Evolutionary conservation across 306 rosid genomes (phyloP).

Genomic region (Acacia melanoxylon): DNA sequence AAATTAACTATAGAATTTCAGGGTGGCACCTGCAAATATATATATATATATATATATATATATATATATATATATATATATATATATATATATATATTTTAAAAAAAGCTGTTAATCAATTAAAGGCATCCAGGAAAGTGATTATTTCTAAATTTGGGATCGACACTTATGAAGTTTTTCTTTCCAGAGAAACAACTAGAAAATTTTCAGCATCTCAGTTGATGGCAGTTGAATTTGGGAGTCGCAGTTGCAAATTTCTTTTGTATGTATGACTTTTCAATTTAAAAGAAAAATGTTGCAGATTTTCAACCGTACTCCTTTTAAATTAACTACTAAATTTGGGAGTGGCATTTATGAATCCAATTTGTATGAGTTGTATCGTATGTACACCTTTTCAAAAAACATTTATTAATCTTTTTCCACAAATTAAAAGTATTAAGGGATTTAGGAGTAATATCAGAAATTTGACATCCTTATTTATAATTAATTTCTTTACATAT

Average conservation of each 20-base stretch:
- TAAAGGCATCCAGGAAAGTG: too few species aligned
- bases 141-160: neutral
- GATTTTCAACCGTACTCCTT: neutral
- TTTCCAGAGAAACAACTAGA: too few species aligned
- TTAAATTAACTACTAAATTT: too few species aligned
- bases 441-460: neutral
- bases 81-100: too few species aligned
- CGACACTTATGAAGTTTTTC: neutral
- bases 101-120: too few species aligned
- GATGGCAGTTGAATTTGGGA: neutral
- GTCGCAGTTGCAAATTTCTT: neutral
- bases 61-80: too few species aligned
- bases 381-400: neutral
- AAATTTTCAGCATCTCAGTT: neutral
- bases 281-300: too few species aligned
- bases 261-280: neutral
- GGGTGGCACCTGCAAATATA: too few species aligned
- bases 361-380: too few species aligned
- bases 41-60: too few species aligned
- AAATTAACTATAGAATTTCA: too few species aligned
- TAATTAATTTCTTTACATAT: neutral
- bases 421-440: neutral
- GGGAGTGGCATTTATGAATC: neutral
- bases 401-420: neutral
- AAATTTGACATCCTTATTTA: neutral